Base-by-base conservation (phyloP, 2,329 filamentous ascomycete species). In the Aspergillus clavatus region DNA sequence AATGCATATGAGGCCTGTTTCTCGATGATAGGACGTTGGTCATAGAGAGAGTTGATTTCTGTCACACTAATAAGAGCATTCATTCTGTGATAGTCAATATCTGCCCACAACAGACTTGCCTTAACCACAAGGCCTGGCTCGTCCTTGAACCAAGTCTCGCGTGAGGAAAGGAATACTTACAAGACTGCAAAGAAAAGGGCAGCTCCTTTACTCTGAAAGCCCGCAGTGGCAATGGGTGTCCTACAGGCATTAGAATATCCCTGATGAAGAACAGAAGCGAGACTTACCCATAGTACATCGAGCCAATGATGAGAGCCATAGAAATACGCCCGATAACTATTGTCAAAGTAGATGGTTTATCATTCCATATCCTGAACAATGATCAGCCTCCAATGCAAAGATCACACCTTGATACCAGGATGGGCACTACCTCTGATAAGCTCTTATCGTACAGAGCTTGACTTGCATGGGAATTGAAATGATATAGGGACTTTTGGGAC, bases 1-100 rank as follows among this genome's bases (percentile, higher is more conserved):
- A 96, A 78, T 7, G 89, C 89, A 62, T 95, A 96, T 44, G 86
- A 83, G 40, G 78, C 75, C 59, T 96, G 90, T 66, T 96, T 96
- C 62, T 95, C 89, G 48, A 96, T 87, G 55, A 96, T 94, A 3
- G 88, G 86, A 27, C 90, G 84, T 79, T 95, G 89, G 10, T 87
- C 82, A 62, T 94, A 96, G 10, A 95, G 79, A 0, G 87, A 89
- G 24, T 94, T 74, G 63, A 95, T 94, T 75, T 84, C 84, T 0
- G 81, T 78, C 65, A 87, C 80, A 41, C 81, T 76, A 4, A 86
- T 65, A 3, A 87, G 68, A 39, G 75, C 72, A 58, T 85, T 84
- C 53, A 65, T 59, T 18, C 55, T 62, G 40, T 10, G 16, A 3
- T 3, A 14, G 26, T 37, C 38, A 35, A n/a, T 26, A 27, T 3